Conservation (phyloP, 1,284 basidiomycete genomes). For the Sporisorium sorghi region DNA sequence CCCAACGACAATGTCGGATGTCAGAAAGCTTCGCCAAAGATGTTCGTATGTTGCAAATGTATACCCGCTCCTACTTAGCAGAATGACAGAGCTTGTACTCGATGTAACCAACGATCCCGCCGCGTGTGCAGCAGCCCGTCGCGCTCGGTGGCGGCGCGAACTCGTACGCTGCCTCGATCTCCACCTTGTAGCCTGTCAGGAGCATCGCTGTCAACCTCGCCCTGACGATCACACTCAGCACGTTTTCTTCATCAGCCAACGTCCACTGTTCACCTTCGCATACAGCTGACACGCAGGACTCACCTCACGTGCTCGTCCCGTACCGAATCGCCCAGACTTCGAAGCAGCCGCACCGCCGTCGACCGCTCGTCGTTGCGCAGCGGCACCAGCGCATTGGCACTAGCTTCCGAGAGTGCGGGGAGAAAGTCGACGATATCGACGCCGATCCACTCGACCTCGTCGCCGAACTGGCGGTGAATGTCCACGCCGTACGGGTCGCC, state of each 20-base stretch:
- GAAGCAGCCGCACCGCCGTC: slow-evolving; percentile 39
- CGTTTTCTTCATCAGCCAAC: background rate
- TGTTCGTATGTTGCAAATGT: background rate
- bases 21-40: background rate
- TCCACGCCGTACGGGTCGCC: slow-evolving; percentile 60
- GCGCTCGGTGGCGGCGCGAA: background rate
- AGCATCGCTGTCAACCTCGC: slow-evolving; percentile 41
- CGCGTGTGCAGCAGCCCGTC: background rate
- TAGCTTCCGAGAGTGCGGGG: background rate
- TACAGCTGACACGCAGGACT: background rate
- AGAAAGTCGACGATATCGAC: slow-evolving; percentile 27
- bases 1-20: too few relatives aligned
- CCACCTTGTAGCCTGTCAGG: slow-evolving; percentile 51
- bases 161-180: slow-evolving; percentile 52
- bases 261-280: background rate
- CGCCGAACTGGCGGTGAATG: slow-evolving; percentile 31
- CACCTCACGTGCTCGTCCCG: background rate
- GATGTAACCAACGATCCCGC: slow-evolving; percentile 24
- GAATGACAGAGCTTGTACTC: slow-evolving; percentile 11
- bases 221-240: background rate
- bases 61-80: background rate
- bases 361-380: slow-evolving; percentile 36
- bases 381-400: slow-evolving; percentile 5
- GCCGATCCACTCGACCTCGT: slow-evolving; percentile 25
- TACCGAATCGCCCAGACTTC: background rate